Percentiles rank a stretch among this genome's conserved stretches.
Evolutionary conservation across 2,329 filamentous ascomycete species (phyloP).

Genomic region (Stagonosporopsis chrysanthemi): DNA sequence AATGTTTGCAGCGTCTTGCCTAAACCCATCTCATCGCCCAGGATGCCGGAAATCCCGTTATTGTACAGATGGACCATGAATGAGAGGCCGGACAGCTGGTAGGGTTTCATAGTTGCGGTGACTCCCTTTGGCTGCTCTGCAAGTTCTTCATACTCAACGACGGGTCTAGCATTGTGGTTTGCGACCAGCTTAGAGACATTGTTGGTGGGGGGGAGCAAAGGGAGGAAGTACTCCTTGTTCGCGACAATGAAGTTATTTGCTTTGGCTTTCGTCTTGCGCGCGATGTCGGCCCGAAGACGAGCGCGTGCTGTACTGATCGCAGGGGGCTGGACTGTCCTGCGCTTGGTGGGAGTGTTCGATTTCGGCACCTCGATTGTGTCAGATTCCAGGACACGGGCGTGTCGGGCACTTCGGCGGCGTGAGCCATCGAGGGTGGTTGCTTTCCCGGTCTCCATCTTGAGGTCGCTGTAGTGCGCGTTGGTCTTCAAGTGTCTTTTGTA

Average conservation of each 20-base stretch:
- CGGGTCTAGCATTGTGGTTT: conserved; percentile 27
- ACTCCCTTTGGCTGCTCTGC: conserved; percentile 56
- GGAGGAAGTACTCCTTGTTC: conserved; percentile 57
- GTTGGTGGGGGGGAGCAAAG: conserved; percentile 55
- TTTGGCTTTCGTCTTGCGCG: conserved; percentile 52
- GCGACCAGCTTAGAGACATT: conserved; percentile 52
- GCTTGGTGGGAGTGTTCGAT: conserved; percentile 14
- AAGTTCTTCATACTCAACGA: conserved; percentile 53
- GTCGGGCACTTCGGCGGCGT: conserved; percentile 34
- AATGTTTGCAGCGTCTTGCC: conserved; percentile 99
- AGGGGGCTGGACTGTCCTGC: conserved; percentile 20
- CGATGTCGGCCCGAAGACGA: conserved; percentile 53
- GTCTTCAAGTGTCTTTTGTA: conserved; percentile 22
- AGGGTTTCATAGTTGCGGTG: conserved; percentile 78
- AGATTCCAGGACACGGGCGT: conserved; percentile 40
- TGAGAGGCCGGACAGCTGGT: conserved; percentile 95
- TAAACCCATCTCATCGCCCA: conserved; percentile 99
- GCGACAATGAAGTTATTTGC: conserved; percentile 56
- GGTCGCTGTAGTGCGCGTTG: conserved; percentile 26
- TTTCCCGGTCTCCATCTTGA: conserved; percentile 45
- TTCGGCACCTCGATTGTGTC: conserved; percentile 33
- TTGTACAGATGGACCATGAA: conserved; percentile 99
- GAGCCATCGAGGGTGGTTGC: conserved; percentile 25
- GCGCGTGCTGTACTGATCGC: conserved; percentile 51
- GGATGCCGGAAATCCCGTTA: conserved; percentile 98